These are phyloP conservation scores for Craterostigma plantagineum DNA, from an alignment of 257 asterid species.

Conservation along the genomic window DNA sequence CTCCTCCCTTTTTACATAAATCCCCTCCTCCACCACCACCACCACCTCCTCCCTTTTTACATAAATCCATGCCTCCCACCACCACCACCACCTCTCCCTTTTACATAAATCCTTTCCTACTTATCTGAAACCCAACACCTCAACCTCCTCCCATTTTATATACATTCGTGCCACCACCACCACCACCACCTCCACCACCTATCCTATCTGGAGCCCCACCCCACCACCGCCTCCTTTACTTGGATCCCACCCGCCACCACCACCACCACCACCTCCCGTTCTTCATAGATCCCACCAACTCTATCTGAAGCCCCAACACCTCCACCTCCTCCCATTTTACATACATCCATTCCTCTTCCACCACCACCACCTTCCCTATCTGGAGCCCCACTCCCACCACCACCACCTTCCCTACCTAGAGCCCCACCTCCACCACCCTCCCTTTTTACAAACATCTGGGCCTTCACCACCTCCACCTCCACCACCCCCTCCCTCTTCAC, in stretches of 20 bases:
- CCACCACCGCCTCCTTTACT: not conserved
- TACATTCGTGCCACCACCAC: not conserved
- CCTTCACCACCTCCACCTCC: not conserved
- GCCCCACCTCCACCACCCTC: not conserved
- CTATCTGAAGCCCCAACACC: not conserved
- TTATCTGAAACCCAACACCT: not conserved
- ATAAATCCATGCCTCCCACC: conserved; percentile 4
- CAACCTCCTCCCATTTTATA: conserved; percentile 10
- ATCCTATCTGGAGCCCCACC: not conserved
- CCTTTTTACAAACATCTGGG: no score
- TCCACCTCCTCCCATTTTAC: conserved; percentile 11
- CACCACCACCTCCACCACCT: conserved; percentile 1
- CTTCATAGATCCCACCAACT: no score
- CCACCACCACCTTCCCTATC: not conserved
- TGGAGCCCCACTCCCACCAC: conserved; percentile 1
- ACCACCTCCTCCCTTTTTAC: not conserved
- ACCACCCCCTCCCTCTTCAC: conserved; percentile 7
- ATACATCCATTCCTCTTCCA: not conserved
- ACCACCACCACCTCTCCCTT: not conserved
- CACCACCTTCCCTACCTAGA: conserved; percentile 18
- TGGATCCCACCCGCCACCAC: conserved; percentile 1
- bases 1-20: conserved; percentile 7
- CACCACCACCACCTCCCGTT: not conserved
- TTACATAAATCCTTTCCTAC: no score
- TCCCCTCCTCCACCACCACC: conserved; percentile 3